Conservation (phyloP, 306 rosid species). For the Begonia masoniana region DNA sequence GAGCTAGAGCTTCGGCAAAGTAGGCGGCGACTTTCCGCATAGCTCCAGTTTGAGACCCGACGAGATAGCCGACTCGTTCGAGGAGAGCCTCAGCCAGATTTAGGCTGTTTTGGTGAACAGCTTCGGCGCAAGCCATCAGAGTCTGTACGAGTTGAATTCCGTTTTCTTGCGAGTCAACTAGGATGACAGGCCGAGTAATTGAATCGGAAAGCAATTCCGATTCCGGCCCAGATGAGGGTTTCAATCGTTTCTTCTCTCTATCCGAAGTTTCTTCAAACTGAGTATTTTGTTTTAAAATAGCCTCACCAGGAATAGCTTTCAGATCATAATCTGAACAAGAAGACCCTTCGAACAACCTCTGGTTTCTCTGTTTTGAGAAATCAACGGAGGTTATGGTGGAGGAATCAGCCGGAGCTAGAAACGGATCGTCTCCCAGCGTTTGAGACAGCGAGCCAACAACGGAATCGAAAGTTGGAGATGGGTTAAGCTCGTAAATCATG, state of each 20-base stretch:
- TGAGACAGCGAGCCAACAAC: slow-evolving; percentile 8
- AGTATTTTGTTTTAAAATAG: slow-evolving; percentile 24
- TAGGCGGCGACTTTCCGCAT: slow-evolving; percentile 84
- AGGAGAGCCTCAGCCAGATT: slow-evolving; percentile 53
- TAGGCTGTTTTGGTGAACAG: slow-evolving; percentile 50
- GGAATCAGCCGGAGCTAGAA: slow-evolving; percentile 36
- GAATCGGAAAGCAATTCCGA: slow-evolving; percentile 10
- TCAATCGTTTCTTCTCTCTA: slow-evolving; percentile 36
- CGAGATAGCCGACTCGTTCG: slow-evolving; percentile 61
- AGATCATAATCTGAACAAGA: slow-evolving; percentile 56
- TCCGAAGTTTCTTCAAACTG: slow-evolving; percentile 12
- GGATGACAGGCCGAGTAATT: slow-evolving; percentile 34
- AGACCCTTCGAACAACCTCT: slow-evolving; percentile 26
- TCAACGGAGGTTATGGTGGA: slow-evolving; percentile 47
- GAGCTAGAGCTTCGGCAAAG: slow-evolving; percentile 76
- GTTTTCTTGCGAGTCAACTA: slow-evolving; percentile 72
- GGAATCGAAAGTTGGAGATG: slow-evolving; percentile 29
- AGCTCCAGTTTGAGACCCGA: slow-evolving; percentile 72
- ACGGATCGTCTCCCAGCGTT: not conserved
- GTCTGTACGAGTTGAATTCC: slow-evolving; percentile 76
- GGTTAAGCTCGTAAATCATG: slow-evolving; percentile 49
- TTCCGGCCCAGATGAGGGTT: slow-evolving; percentile 17
- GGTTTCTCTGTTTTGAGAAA: slow-evolving; percentile 13
- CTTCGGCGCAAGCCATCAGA: slow-evolving; percentile 79
- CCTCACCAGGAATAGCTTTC: slow-evolving; percentile 59